These are phyloP conservation scores for Begonia peltatifolia DNA, from an alignment of 306 rosid genomes.

Conservation along the genomic window DNA sequence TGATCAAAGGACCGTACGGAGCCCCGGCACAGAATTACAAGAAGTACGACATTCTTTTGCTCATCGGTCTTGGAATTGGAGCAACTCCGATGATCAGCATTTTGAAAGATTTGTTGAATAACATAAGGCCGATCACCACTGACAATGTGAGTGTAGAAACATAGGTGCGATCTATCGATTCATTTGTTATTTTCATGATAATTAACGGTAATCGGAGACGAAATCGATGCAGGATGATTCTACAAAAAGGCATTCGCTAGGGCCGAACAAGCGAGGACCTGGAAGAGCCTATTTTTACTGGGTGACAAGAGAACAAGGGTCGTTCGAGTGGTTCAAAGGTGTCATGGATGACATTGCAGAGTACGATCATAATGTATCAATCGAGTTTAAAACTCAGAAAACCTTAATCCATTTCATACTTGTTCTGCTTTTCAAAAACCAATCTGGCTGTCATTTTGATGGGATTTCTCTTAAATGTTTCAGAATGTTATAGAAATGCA, in stretches of 20 bases:
- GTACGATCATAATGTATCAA: conserved; percentile 53
- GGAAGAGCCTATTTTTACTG: conserved; percentile 86
- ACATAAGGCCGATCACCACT: conserved; percentile 19
- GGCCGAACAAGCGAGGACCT: conserved; percentile 28
- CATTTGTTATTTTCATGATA: neutral
- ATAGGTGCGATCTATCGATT: neutral
- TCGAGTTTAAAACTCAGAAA: conserved; percentile 3
- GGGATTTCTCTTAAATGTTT: conserved; percentile 34
- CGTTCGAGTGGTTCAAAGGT: conserved; percentile 98
- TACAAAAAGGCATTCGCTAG: neutral
- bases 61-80: conserved; percentile 81
- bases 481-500: conserved; percentile 91
- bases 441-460: conserved; percentile 4
- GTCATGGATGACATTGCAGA: conserved; percentile 92
- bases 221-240: conserved; percentile 16
- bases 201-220: conserved; percentile 4
- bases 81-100: conserved; percentile 96
- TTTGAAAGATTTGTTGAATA: conserved; percentile 57
- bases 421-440: conserved; percentile 1
- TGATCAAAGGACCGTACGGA: conserved; percentile 83
- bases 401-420: conserved; percentile 1
- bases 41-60: conserved; percentile 69
- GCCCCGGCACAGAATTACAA: conserved; percentile 83
- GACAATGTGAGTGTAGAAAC: conserved; percentile 23
- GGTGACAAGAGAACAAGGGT: conserved; percentile 89